Percentiles rank a stretch among this genome's conserved stretches.
These are phyloP conservation scores for Marasmius tenuissimus DNA, from an alignment of 1,284 basidiomycete genomes.

Conservation along the genomic window DNA sequence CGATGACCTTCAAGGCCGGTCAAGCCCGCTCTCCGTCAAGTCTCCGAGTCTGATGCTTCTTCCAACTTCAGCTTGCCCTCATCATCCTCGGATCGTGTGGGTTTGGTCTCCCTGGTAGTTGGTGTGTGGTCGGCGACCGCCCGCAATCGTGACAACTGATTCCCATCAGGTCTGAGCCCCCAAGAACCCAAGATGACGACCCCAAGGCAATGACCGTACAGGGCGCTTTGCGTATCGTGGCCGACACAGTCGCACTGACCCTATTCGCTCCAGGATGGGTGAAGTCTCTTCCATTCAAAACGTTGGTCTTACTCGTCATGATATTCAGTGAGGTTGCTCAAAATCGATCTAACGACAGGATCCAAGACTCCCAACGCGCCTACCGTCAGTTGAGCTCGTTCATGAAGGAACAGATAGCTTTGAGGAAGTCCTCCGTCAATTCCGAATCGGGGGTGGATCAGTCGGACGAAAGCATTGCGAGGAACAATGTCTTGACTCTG, in stretches of 20 bases:
- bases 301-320: slow-evolving; percentile 22
- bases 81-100: slow-evolving; percentile 50
- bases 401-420: slow-evolving; percentile 40
- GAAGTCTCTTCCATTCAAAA: slow-evolving; percentile 39
- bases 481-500: slow-evolving; percentile 45
- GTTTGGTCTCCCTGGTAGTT: slow-evolving; percentile 50
- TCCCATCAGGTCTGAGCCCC: slow-evolving; percentile 22
- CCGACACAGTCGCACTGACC: slow-evolving; percentile 27
- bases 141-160: background rate
- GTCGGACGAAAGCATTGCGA: slow-evolving; percentile 5
- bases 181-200: slow-evolving; percentile 31
- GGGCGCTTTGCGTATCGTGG: slow-evolving; percentile 41
- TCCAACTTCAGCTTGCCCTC: slow-evolving; percentile 38
- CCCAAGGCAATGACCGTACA: slow-evolving; percentile 36
- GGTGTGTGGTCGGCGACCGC: slow-evolving; percentile 26
- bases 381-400: slow-evolving; percentile 32
- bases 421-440: slow-evolving; percentile 34
- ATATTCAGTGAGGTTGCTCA: no score
- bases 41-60: background rate
- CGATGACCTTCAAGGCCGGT: slow-evolving; percentile 43
- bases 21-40: background rate
- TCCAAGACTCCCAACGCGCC: slow-evolving; percentile 19
- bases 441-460: slow-evolving; percentile 3
- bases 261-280: slow-evolving; percentile 40
- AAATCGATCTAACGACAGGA: slow-evolving; percentile 11